Evolutionary conservation across 139 green algal species (phyloP), one percentile per base, ranked within the genome.

Genomic region (Edaphochlamys debaryana): DNA sequence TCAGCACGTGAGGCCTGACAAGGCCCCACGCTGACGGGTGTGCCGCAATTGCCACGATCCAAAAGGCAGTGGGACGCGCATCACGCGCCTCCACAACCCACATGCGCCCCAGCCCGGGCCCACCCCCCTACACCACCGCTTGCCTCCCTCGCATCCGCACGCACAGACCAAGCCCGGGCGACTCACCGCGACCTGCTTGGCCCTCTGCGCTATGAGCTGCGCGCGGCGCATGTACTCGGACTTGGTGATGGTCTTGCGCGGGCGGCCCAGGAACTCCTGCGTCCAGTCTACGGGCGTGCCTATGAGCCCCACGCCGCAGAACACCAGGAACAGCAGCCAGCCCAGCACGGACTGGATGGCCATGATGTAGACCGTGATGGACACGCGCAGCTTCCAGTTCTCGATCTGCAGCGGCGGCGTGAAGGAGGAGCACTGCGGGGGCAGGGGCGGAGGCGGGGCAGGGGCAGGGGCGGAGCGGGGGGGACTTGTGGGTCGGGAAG

Each of bases 281-380:
- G 99, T 93, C 84, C 90, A 93, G 87, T 98, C 96, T 27, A 99
- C 82, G 32, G 97, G 97, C 48, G 98, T 86, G 0, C 92, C 85
- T 52, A 97, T 85, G 48, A 99, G 80, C 50, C 97, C 97, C 58
- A 99, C 94, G 60, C 95, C 96, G 56, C 91, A 96, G 89, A 98
- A 99, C 36, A 98, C 89, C 75, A 98, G 90, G 87, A 99, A 98
- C 54, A 99, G 90, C 37, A 98, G 54, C 95, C 96, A 99, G 36
- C 95, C 96, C 13, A 96, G 56, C 15, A 98, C 95, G 8, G 95
- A 94, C 38, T 91, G 87, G 27, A 99, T 85, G 27, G 94, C 94
- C 82, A 99, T 98, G 64, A 98, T 82, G 90, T 99, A 99, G 15
- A 98, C 90, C 2, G 93, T 86, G 72, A 99, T 93, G 15, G 92